phyloP scores from a whole-genome alignment of 2,329 filamentous ascomycete genomes.

The Aspergillus puulaauensis region DNA sequence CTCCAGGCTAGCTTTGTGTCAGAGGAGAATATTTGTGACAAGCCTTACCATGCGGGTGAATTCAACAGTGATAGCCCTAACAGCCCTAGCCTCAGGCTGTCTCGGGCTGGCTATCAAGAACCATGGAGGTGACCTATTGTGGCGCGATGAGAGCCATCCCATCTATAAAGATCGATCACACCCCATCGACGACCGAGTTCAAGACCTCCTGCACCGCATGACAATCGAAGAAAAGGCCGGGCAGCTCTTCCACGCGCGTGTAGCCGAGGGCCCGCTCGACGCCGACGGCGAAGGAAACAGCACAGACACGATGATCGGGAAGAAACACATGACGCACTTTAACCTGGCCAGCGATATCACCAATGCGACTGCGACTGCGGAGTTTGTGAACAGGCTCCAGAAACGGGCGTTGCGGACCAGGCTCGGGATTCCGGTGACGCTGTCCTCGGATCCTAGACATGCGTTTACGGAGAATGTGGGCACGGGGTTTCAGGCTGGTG shows the following conservation, averaged over 20 bases:
- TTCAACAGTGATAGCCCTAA: neutral
- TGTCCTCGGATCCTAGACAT: neutral
- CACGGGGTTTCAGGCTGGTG: slow-evolving; percentile 44
- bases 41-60: neutral
- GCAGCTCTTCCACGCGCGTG: neutral
- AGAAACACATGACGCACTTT: slow-evolving; percentile 1
- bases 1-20: too few relatives aligned
- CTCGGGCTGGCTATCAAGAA: neutral
- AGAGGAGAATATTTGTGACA: too few relatives aligned
- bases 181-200: neutral
- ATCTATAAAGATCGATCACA: neutral
- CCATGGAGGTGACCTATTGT: neutral
- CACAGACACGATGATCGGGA: neutral
- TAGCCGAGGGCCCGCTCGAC: neutral
- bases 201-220: slow-evolving; percentile 3
- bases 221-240: slow-evolving; percentile 3
- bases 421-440: slow-evolving; percentile 1
- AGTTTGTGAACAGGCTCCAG: neutral
- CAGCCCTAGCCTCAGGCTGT: neutral
- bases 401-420: neutral
- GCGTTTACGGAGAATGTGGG: slow-evolving; percentile 22
- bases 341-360: slow-evolving; percentile 1
- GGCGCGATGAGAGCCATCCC: neutral
- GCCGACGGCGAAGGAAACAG: neutral
- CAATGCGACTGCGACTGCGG: neutral